Base-by-base conservation (phyloP, 2,329 filamentous ascomycete genomes). In the Apiospora koreana region DNA sequence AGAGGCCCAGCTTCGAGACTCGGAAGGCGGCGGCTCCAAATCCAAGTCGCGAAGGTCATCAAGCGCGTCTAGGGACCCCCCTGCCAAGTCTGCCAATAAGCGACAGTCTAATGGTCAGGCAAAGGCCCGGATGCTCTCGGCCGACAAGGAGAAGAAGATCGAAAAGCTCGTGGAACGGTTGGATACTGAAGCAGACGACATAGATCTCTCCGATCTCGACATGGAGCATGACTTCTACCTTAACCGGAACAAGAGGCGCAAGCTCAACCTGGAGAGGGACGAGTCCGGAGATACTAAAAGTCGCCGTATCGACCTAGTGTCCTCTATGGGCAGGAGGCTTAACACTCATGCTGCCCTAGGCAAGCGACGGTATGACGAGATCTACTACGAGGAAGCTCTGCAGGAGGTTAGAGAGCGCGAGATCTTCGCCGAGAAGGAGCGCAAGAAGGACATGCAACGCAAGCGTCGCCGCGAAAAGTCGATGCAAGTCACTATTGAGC, bases 381-480 rank as follows among this genome's bases (percentile, higher is more conserved):
- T 91, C 64, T 91, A 96, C 79, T 95, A 94, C 78, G 89, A 93
- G 23, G 91, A 93, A 50, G 95, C 96, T 1, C 88, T 95, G 71
- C 89, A 93, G 68, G 92, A 97, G 76, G 95, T 98, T 2, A 93
- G 96, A 74, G 92, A 94, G 72, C 94, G 94, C 74, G 95, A 98
- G 80, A 87, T 98, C 9, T 92, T 93, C 72, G 94, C 95, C 72
- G 96, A 99, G 81, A 99, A 99, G 83, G 96, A 99, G 82, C 94
- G 96, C 74, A 99, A 99, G 86, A 99, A 99, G 85, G 96, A 99
- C 79, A 98, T 99, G 94, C 96, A 99, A 80, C 93, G 96, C 73
- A 99, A 98, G 84, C 90, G 96, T 71, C 92, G 96, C 58, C 92
- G 96, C 23, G 95, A 98, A 80, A 98, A 98, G 84, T 97, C 95